Base-by-base conservation (phyloP, 176 grass and related monocot species). In the Carex kokanica region DNA sequence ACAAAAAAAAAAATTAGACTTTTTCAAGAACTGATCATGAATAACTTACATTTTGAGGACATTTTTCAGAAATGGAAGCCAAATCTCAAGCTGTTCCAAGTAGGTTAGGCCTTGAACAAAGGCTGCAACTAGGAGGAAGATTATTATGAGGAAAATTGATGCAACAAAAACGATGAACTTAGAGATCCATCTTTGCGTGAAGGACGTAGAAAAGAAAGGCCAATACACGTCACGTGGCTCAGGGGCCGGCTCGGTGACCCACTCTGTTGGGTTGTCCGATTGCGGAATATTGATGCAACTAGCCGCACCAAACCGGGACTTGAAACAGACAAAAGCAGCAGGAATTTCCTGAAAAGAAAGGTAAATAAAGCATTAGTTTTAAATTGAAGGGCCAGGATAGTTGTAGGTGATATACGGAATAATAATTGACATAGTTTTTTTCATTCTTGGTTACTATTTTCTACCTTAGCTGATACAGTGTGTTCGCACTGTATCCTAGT, bases 31-130 rank as follows among this genome's bases (percentile, higher is more conserved):
- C 62, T 8, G 31, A 68, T 78, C 13, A 52, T 68, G 1, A 20
- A 31, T 52, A 84, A 95, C 96, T 88, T 89, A 93, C 91, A 89
- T 92, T 85, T 88, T 45, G 59, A 99, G 85, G 88, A 99, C 88
- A 21, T 82, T 90, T 64, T 34, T 93, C 86, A 95, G 88, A 88
- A 95, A 99, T 60, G 96, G 96, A 14, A 99, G 59, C 93, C 84
- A 99, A 83, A 56, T 20, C 86, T 99, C 93, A 53, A 99, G 85
- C 61, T 99, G 91, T 23, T 95, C 91, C 93, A 99, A 58, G 85
- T 93, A 89, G 18, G 89, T 99, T 61, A 99, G 87, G 66, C 91
- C 89, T 95, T 99, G 96, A 90, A 99, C 88, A 95, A 99, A 90
- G 79, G 72, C 41, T 52, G 86, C 85, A 36, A 99, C 86, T 80